Conservation (phyloP, 768 basidiomycete species). For the Leccinum broughii region DNA sequence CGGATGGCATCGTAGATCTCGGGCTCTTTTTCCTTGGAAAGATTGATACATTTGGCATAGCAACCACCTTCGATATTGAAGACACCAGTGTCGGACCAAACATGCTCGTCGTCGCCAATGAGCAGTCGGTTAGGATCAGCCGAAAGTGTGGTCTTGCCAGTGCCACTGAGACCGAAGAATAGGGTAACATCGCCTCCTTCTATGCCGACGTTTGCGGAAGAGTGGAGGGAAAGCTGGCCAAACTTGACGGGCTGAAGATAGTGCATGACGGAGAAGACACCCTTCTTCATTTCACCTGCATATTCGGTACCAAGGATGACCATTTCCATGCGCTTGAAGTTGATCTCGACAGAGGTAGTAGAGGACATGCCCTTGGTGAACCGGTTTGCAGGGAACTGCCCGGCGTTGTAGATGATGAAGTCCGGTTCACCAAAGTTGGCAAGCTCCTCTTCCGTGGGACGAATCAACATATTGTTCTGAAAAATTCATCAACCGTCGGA, state of each 20-base stretch:
- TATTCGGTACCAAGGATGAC: conserved; percentile 99
- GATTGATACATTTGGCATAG: conserved; percentile 98
- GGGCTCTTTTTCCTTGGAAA: conserved; percentile 96
- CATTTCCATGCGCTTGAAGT: conserved; percentile 99
- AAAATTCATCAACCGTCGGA: conserved; percentile 4
- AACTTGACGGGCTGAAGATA: conserved; percentile 99
- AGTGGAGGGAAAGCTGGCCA: conserved; percentile 96
- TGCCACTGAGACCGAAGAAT: conserved; percentile 98
- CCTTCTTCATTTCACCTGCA: conserved; percentile 99
- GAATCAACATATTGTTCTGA: conserved; percentile 99
- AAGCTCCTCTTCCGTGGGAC: conserved; percentile 93
- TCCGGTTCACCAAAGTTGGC: conserved; percentile 95
- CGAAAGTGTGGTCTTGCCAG: conserved; percentile 98
- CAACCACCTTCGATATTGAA: conserved; percentile 99
- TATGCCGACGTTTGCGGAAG: conserved; percentile 94
- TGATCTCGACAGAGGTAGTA: conserved; percentile 98
- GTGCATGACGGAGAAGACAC: conserved; percentile 99
- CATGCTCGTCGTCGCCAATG: conserved; percentile 99
- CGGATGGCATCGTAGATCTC: conserved; percentile 96
- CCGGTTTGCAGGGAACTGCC: conserved; percentile 99
- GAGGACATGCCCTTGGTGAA: conserved; percentile 99
- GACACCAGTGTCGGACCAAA: conserved; percentile 98
- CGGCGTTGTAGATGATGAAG: conserved; percentile 99
- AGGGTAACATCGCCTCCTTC: conserved; percentile 90
- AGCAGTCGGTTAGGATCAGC: conserved; percentile 92